Evolutionary conservation across 1,139 yeast species (phyloP).

Genomic region (Casaregolazyma lundiana): DNA sequence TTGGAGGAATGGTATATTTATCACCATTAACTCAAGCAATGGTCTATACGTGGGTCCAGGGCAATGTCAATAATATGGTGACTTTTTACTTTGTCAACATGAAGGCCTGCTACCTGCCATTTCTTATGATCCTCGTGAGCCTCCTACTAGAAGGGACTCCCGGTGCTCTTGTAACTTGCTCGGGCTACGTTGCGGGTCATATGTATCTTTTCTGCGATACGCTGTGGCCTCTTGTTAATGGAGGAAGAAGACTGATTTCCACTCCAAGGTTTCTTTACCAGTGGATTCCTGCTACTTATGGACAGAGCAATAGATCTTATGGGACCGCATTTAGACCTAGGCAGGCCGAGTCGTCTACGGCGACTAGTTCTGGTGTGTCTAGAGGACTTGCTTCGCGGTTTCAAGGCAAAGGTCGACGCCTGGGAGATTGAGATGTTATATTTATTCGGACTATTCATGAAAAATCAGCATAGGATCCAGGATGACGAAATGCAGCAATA

Average conservation of each 20-base stretch:
- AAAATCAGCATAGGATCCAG: no score
- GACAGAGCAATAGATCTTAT: not conserved
- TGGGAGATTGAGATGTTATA: slow-evolving; percentile 23
- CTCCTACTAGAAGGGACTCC: slow-evolving; percentile 29
- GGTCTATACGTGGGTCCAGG: slow-evolving; percentile 37
- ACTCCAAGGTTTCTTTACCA: slow-evolving; percentile 11
- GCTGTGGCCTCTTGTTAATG: slow-evolving; percentile 16
- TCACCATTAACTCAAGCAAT: slow-evolving; percentile 30
- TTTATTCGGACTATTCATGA: not conserved
- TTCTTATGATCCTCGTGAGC: slow-evolving; percentile 28
- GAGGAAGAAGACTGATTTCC: slow-evolving; percentile 9
- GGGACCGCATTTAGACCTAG: not conserved
- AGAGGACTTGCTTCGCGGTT: slow-evolving; percentile 13
- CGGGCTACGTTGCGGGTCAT: slow-evolving; percentile 37
- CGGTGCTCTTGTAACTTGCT: slow-evolving; percentile 24
- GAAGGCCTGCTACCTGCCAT: slow-evolving; percentile 34
- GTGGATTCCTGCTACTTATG: slow-evolving; percentile 6
- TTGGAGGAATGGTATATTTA: slow-evolving; percentile 24
- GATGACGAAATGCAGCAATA: not conserved
- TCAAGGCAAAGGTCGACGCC: slow-evolving; percentile 25
- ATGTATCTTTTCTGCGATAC: slow-evolving; percentile 30
- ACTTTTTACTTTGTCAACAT: slow-evolving; percentile 31
- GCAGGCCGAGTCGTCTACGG: not conserved
- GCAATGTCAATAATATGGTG: slow-evolving; percentile 28
- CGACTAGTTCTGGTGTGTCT: slow-evolving; percentile 10